A percentile compares a stretch with the other conserved stretches of the same genome.
Conservation (phyloP, 2,329 filamentous ascomycete species). For the Tricladium varicosporioides region DNA sequence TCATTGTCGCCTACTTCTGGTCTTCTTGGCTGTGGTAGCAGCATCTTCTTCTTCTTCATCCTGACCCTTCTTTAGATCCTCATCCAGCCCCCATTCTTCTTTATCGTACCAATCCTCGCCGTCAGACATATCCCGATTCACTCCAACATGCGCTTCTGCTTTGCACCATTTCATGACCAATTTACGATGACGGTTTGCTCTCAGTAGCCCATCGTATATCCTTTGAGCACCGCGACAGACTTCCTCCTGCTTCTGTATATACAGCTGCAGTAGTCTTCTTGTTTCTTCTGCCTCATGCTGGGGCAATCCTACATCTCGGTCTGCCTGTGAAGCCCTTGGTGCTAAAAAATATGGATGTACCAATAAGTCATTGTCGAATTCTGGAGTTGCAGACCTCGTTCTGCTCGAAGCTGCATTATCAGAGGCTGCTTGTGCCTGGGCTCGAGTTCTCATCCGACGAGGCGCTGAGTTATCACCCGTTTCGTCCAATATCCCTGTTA, state of each 20-base stretch:
- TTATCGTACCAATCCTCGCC: slow-evolving; percentile 88
- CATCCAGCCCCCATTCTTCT: slow-evolving; percentile 73
- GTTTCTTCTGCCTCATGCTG: slow-evolving; percentile 75
- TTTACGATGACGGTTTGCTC: slow-evolving; percentile 69
- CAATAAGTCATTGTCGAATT: slow-evolving; percentile 48
- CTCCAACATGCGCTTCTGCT: slow-evolving; percentile 69
- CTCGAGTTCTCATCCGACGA: slow-evolving; percentile 54
- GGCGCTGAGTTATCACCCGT: slow-evolving; percentile 42
- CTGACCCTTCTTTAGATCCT: slow-evolving; percentile 76
- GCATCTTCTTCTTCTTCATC: slow-evolving; percentile 79
- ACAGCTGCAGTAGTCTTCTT: slow-evolving; percentile 69
- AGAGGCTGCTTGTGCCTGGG: slow-evolving; percentile 46
- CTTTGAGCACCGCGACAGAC: slow-evolving; percentile 68
- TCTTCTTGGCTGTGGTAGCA: slow-evolving; percentile 47
- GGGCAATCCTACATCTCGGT: slow-evolving; percentile 71
- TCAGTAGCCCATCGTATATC: slow-evolving; percentile 68
- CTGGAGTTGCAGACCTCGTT: slow-evolving; percentile 39
- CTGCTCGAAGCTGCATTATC: slow-evolving; percentile 34
- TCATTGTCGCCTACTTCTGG: slow-evolving; percentile 39
- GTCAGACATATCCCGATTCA: slow-evolving; percentile 72
- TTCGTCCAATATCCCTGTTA: slow-evolving; percentile 31
- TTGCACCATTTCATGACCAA: slow-evolving; percentile 74
- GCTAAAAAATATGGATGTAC: slow-evolving; percentile 75
- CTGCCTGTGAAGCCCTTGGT: slow-evolving; percentile 58
- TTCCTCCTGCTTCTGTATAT: slow-evolving; percentile 84